Evolutionary conservation across 257 asterid species (phyloP), one percentile per base, ranked within the genome.

Genomic region (Forsythia viridissima): DNA sequence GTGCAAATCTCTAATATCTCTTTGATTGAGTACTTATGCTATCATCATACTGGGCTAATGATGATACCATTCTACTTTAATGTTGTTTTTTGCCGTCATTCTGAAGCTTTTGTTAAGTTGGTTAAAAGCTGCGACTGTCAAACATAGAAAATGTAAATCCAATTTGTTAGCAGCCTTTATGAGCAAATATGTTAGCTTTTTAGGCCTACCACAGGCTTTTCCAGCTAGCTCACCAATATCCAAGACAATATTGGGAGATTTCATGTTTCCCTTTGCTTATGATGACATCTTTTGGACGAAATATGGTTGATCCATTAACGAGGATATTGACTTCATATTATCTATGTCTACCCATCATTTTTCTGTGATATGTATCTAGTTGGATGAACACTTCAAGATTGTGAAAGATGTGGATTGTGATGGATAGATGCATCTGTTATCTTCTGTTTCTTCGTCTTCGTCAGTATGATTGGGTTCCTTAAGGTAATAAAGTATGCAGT

Each of bases 401-500:
- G 65, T 9, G 44, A 63, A 46, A 63, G 5, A 24, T 61, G 70
- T 69, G 11, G 40, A 69, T 68, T 66, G 40, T 34, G 8, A 9
- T 51, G 34, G 34, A 57, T 18, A n/a, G 66, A n/a, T 57, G 66
- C 30, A 57, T 57, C 34, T 18, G 34, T 16, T 12, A 10, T 57
- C 63, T 18, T 69, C 30, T 66, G 5, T 24, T 10, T 59, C 11
- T 71, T 77, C 41, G 16, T 77, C 21, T 6, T 70, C 52, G 2
- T 55, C 7, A 72, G 70, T 61, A 78, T 78, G 76, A 36, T 77
- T 87, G 89, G 70, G 82, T 84, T 90, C 97, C 98, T 96, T 92
- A 92, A 90, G 81, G 69, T 77, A 63, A 67, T 74, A 41, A 71
- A 96, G 99, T 93, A 89, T 85, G 91, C 99, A 2, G 76, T 90